Base-by-base conservation (phyloP, 2,329 filamentous ascomycete species). In the Didymella exigua region DNA sequence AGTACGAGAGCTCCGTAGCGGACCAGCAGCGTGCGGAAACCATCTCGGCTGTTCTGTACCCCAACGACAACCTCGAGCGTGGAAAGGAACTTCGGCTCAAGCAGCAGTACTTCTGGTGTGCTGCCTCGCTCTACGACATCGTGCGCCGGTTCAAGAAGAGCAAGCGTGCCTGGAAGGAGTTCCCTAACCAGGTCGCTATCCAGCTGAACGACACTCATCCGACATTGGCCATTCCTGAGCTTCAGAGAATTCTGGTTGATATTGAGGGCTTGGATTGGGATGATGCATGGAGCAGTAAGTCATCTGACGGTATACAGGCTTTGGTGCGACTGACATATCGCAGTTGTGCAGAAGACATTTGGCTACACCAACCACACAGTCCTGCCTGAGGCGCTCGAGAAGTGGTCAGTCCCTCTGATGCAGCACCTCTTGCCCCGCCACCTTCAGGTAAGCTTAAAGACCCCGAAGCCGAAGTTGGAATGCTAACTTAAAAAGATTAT, bases 61-160 rank as follows among this genome's bases (percentile, higher is more conserved):
- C 95, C 56, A 99, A 99, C 71, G 93, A 98, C 77, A 98, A 96
- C 77, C 85, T 99, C 38, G 93, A 98, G 63, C 86, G 92, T 62
- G 95, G 95, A 60, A 99, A 99, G 78, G 95, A 99, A 81, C 86
- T 99, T 60, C 91, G 95, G 49, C 79, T 99, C 76, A 99, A 99
- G 84, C 95, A 99, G 77, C 95, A 99, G 76, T 99, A 99, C 83
- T 99, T 99, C 80, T 99, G 95, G 95, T 96, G 96, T 71, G 93
- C 95, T 47, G 95, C 95, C 14, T 99, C 95, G 14, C 84, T 99
- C 4, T 91, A 91, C 72, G 95, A 99, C 70, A 99, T 99, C 72
- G 89, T 99, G 56, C 90, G 95, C 54, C 88, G 95, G 55, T 99
- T 98, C 86, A 99, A 98, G 83, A 99, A 98, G 84, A 87, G 91